Base-by-base conservation (phyloP, 371 early-diverging fungal genomes). In the Blastocladiella emersonii region DNA sequence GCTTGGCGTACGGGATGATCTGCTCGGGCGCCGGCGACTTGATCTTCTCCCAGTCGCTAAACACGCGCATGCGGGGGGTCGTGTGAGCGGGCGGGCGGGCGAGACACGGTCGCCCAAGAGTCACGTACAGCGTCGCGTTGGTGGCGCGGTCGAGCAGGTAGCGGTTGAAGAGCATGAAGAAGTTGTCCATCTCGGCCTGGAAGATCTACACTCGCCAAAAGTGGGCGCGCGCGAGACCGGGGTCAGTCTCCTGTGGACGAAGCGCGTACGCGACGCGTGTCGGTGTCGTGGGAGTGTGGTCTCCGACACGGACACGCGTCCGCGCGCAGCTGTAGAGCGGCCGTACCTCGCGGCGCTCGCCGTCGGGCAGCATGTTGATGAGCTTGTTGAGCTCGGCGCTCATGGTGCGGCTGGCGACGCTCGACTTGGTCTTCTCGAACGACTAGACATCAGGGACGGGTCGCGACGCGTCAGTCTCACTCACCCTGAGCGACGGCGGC, bases 1-100 rank as follows among this genome's bases (percentile, higher is more conserved):
- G 77, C 43, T 72, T 76, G 63, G 76, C 77, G 74, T 94, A 95
- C 30, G 80, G 79, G 35, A 90, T 82, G 66, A 97, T 74, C 63
- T 87, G 85, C 56, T 93, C 93, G 41, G 83, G 79, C 57, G 85
- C 85, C 62, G 95, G 97, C 21, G 92, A 88, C 61, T 90, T 86
- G 68, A 95, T 89, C 75, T 92, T 88, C 63, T 88, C 80, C 95
- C 97, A 97, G 73, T 90, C 86, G 61, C 27, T 51, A 37, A 37
- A n/a, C n/a, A n/a, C n/a, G n/a, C n/a, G n/a, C n/a, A n/a, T n/a
- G n/a, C n/a, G n/a, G n/a, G n/a, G n/a, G n/a, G n/a, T n/a, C n/a
- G n/a, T n/a, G n/a, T n/a, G n/a, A n/a, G n/a, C n/a, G n/a, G n/a
- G n/a, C n/a, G n/a, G n/a, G n/a, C n/a, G n/a, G n/a, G n/a, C n/a